Evolutionary conservation across 176 grass and related monocot species (phyloP), one percentile per base, ranked within the genome.

Genomic region (Hordeum marinum): DNA sequence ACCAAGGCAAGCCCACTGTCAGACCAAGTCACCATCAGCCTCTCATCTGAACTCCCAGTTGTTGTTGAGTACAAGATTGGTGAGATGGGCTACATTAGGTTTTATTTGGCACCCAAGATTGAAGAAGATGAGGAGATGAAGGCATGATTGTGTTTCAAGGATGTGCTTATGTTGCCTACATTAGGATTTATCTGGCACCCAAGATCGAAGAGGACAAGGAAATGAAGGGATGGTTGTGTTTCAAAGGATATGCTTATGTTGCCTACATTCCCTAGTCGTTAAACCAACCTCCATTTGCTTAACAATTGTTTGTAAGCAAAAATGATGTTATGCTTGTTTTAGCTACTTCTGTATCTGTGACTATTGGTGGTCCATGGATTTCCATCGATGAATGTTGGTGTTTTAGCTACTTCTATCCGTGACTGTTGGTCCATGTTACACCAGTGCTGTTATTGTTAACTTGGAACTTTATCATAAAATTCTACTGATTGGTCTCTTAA

Each of bases 101-200:
- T 84, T 66, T 98, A 93, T 62, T 69, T 98, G 12, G 95, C 95
- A 17, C 95, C 95, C 4, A 93, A 98, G 91, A 93, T 98, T 0
- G 94, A 97, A 85, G 95, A 98, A 36, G 95, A 98, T 9, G 95
- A 95, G 79, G 95, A 94, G 3, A 97, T 93, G 92, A 91, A 94
- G 59, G 3, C 91, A 13, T 98, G 57, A 91, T 71, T 50, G 29
- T 20, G 39, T 18, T 34, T 17, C 17, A 4, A 9, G 26, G 67
- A 23, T 41, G n/a, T 36, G 25, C 15, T 77, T 4, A 20, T 80
- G 61, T 27, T 77, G 5, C 72, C 25, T 52, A 25, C 24, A 70
- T 75, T 75, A 18, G 15, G 6, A 18, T 2, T 71, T 95, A 93
- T 72, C 82, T 98, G 15, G 95, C 95, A 17, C 95, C 93, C 3